Conservation (phyloP, 768 basidiomycete species). For the Rhizopogon sp. region DNA sequence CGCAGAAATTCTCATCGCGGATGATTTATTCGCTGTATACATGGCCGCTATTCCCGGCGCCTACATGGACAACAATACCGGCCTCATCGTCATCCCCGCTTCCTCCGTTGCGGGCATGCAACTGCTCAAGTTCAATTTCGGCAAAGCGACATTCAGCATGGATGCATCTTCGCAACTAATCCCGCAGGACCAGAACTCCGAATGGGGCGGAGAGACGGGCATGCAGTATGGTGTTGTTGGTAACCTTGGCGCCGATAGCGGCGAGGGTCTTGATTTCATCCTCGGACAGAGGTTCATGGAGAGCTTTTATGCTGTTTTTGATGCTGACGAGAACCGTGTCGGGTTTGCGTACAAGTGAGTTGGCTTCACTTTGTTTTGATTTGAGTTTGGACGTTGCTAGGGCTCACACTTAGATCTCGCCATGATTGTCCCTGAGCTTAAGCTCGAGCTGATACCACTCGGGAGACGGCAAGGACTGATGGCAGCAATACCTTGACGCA, state of each 20-base stretch:
- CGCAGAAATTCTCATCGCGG: slow-evolving; percentile 18
- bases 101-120: slow-evolving; percentile 12
- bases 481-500: too few species aligned
- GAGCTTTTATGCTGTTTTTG: slow-evolving; percentile 10
- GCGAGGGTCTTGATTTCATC: slow-evolving; percentile 9
- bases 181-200: slow-evolving; percentile 10
- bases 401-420: neutral
- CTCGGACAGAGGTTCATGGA: slow-evolving; percentile 16
- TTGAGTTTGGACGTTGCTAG: neutral
- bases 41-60: slow-evolving; percentile 12
- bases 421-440: neutral
- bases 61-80: neutral
- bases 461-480: too few species aligned
- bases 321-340: neutral
- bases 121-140: slow-evolving; percentile 12
- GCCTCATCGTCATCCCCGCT: slow-evolving; percentile 13
- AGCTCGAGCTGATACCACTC: neutral
- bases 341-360: slow-evolving; percentile 3
- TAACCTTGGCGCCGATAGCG: slow-evolving; percentile 1
- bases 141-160: slow-evolving; percentile 5
- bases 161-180: slow-evolving; percentile 17
- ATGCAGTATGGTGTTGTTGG: slow-evolving; percentile 9
- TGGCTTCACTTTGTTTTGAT: neutral
- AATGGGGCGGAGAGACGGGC: slow-evolving; percentile 7
- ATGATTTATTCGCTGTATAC: slow-evolving; percentile 15